A percentile compares a stretch with the other conserved stretches of the same genome.
phyloP scores from a whole-genome alignment of 179 eudicot species.

The Heliamphora pulchella region DNA sequence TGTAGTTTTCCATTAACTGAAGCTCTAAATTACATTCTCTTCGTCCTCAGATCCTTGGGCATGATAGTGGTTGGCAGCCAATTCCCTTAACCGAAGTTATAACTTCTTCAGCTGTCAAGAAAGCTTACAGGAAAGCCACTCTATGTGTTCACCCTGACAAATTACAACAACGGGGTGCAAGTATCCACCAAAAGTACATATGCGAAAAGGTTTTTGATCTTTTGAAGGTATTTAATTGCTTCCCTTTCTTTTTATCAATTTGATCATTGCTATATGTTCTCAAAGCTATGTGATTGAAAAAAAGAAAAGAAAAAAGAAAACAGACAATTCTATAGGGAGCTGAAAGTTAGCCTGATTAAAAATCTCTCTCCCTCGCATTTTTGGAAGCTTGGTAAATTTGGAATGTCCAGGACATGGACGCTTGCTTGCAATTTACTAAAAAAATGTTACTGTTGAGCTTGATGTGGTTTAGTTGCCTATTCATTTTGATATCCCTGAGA shows the following conservation, averaged over 20 bases:
- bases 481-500: neutral
- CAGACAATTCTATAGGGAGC: neutral
- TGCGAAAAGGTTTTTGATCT: slow-evolving; percentile 98
- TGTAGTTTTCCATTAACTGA: neutral
- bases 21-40: neutral
- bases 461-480: neutral
- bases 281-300: neutral
- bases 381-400: neutral
- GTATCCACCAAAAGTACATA: slow-evolving; percentile 80
- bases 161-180: slow-evolving; percentile 89
- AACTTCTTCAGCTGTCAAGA: slow-evolving; percentile 76
- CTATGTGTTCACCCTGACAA: slow-evolving; percentile 97
- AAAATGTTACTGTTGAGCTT: neutral
- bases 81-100: slow-evolving; percentile 73
- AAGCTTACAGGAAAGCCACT: slow-evolving; percentile 87
- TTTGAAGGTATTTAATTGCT: slow-evolving; percentile 51
- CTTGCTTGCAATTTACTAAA: neutral
- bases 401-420: slow-evolving; percentile 1
- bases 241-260: neutral
- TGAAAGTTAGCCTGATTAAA: neutral
- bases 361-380: neutral
- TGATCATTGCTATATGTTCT: neutral
- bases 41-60: slow-evolving; percentile 66
- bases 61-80: slow-evolving; percentile 95
- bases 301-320: no score